Percentiles rank a stretch among this genome's conserved stretches.
Evolutionary conservation across 2,329 filamentous ascomycete species (phyloP).

Genomic region (Fusarium sp.): DNA sequence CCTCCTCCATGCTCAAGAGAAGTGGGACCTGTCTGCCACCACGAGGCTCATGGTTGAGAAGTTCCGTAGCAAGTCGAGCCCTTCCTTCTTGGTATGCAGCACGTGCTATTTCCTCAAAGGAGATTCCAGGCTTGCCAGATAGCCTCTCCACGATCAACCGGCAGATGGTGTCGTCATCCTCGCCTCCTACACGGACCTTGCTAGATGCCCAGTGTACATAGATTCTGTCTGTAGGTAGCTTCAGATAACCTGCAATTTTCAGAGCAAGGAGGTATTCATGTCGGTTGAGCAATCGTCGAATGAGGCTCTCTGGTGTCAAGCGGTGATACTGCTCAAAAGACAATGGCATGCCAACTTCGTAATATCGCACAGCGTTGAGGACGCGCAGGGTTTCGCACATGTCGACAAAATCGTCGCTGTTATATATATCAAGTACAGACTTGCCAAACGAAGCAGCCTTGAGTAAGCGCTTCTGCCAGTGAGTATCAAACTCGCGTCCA

Average conservation of each 20-base stretch:
- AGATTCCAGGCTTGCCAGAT: conserved; percentile 89
- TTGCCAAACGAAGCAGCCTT: conserved; percentile 98
- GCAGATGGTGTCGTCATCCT: conserved; percentile 90
- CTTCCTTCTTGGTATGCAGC: conserved; percentile 96
- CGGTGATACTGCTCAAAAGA: conserved; percentile 95
- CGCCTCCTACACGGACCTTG: conserved; percentile 87
- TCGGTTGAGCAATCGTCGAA: conserved; percentile 86
- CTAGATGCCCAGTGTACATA: conserved; percentile 98
- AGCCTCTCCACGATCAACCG: conserved; percentile 87
- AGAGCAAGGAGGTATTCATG: conserved; percentile 93
- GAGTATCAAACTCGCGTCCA: conserved; percentile 87
- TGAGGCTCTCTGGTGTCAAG: conserved; percentile 88
- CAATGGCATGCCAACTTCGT: conserved; percentile 88
- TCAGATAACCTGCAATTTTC: conserved; percentile 87
- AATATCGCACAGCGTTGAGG: conserved; percentile 91
- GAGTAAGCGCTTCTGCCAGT: conserved; percentile 96
- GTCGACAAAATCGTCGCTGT: conserved; percentile 98
- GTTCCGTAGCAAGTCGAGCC: conserved; percentile 85
- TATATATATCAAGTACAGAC: conserved; percentile 96
- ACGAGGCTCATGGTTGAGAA: conserved; percentile 93
- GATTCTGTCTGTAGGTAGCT: conserved; percentile 86
- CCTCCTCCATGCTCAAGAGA: conserved; percentile 93
- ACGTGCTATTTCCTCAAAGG: conserved; percentile 92
- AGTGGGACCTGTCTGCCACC: conserved; percentile 97
- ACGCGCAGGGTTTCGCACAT: conserved; percentile 96